These are phyloP conservation scores for Moricandia arvensis DNA, from an alignment of 345 rosid species.

Conservation along the genomic window DNA sequence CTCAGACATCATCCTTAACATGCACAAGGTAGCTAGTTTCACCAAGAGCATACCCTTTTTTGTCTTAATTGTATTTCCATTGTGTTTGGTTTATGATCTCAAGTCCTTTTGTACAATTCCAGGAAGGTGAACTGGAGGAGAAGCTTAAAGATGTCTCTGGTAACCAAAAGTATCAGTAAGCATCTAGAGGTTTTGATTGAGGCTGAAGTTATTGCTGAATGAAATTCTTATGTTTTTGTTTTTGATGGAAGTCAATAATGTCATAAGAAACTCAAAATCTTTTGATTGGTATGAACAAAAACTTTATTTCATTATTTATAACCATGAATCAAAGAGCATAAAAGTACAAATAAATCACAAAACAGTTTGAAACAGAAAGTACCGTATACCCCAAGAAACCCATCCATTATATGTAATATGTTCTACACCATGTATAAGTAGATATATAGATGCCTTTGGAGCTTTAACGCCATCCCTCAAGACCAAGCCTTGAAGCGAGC, in stretches of 20 bases:
- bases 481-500: slow-evolving; percentile 70
- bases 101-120: slow-evolving; percentile 14
- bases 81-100: background rate
- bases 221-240: background rate
- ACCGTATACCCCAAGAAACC: slow-evolving; percentile 39
- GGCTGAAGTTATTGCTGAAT: background rate
- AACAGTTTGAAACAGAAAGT: slow-evolving; percentile 13
- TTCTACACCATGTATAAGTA: slow-evolving; percentile 15
- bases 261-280: slow-evolving; percentile 11
- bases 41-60: background rate
- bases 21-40: slow-evolving; percentile 73
- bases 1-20: slow-evolving; percentile 80
- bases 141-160: slow-evolving; percentile 59
- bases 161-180: slow-evolving; percentile 38
- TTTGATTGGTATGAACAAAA: slow-evolving; percentile 25
- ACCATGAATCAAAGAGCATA: slow-evolving; percentile 29
- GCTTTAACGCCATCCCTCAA: slow-evolving; percentile 55
- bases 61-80: background rate
- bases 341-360: slow-evolving; percentile 22
- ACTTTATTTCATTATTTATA: slow-evolving; percentile 25
- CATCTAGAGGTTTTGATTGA: background rate
- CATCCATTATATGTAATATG: slow-evolving; percentile 20
- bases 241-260: slow-evolving; percentile 29
- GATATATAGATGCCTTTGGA: slow-evolving; percentile 10
- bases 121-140: slow-evolving; percentile 86